These are phyloP conservation scores for Mortierella sp. DNA, from an alignment of 371 early-diverging fungal genomes.

Conservation along the genomic window DNA sequence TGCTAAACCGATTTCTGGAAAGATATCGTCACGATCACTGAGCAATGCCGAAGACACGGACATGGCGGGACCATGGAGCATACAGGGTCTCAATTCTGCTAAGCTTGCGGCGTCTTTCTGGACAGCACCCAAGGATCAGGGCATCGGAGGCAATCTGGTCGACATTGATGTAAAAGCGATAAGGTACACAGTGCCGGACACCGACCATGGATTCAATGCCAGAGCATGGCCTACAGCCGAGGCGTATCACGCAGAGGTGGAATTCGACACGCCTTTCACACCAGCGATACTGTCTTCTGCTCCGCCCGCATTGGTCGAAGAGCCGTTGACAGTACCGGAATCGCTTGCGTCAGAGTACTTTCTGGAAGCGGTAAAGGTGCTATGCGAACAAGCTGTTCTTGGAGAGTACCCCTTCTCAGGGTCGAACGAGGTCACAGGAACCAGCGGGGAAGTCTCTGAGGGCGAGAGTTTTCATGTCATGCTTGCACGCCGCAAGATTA, in stretches of 20 bases:
- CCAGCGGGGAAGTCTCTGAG: constrained; percentile 60
- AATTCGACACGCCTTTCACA: constrained; percentile 47
- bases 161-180: not conserved
- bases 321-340: constrained; percentile 27
- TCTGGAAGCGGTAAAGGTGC: constrained; percentile 38
- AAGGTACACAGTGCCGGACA: not conserved
- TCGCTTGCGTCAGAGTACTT: constrained; percentile 39
- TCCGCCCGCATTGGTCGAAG: constrained; percentile 38
- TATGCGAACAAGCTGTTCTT: constrained; percentile 63
- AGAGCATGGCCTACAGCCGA: constrained; percentile 20
- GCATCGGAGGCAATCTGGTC: constrained; percentile 9
- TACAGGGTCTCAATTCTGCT: constrained; percentile 36
- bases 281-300: constrained; percentile 40
- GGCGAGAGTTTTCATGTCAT: constrained; percentile 64
- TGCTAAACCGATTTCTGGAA: no score
- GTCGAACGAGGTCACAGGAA: constrained; percentile 58
- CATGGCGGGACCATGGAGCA: constrained; percentile 6
- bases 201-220: not conserved
- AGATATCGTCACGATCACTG: constrained; percentile 26
- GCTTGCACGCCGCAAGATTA: constrained; percentile 59
- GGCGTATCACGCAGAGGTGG: constrained; percentile 28
- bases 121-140: constrained; percentile 7
- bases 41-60: not conserved
- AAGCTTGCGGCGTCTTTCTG: constrained; percentile 24
- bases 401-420: constrained; percentile 69